phyloP scores from a whole-genome alignment of 2,329 filamentous ascomycete genomes.

The Sporothrix phasma region DNA sequence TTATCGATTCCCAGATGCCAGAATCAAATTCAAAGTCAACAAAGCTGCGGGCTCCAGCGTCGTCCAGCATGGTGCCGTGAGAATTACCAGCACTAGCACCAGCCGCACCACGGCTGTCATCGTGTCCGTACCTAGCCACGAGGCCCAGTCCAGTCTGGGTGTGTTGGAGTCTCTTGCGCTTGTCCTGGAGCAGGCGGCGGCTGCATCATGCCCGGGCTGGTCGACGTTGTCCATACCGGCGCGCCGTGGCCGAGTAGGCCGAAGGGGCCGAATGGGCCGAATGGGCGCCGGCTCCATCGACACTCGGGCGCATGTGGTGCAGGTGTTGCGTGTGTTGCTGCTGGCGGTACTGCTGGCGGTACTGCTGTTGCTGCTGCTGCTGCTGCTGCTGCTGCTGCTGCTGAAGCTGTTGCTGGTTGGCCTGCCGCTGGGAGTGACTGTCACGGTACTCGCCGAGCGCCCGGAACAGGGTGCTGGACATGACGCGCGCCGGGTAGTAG shows the following conservation, averaged over 20 bases:
- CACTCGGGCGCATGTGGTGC: background rate
- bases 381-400: background rate
- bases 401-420: background rate
- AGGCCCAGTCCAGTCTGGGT: constrained; percentile 5
- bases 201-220: constrained; percentile 2
- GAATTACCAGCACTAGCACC: background rate
- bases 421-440: background rate
- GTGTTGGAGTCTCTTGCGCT: background rate
- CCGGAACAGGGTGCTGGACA: constrained; percentile 11
- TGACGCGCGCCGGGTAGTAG: constrained; percentile 11
- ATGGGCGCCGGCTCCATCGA: background rate
- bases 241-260: background rate
- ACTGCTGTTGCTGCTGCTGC: background rate
- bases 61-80: background rate
- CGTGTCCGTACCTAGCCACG: background rate
- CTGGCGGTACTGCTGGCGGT: background rate
- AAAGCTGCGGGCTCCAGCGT: background rate
- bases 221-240: background rate
- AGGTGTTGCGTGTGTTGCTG: background rate
- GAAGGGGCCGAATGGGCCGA: too few relatives aligned
- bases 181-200: background rate
- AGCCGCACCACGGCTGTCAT: background rate
- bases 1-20: constrained; percentile 11
- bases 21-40: constrained; percentile 10
- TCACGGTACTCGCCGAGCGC: constrained; percentile 10